phyloP scores from a whole-genome alignment of 1,284 basidiomycete genomes.

The Sphagnurus paluster region DNA sequence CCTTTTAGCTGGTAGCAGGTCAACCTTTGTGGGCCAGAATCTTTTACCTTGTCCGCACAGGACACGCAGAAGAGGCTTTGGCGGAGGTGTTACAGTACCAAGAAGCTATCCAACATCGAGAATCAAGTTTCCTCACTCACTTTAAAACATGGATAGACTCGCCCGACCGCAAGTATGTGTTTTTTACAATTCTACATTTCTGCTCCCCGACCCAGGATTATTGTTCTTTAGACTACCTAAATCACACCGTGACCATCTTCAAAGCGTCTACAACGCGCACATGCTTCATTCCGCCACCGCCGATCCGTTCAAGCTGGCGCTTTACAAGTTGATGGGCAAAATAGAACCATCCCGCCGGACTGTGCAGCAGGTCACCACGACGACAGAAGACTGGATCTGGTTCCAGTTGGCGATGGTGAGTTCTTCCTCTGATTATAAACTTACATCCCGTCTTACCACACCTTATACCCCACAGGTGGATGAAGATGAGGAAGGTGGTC shows the following conservation, averaged over 20 bases:
- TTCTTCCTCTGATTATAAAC: constrained; percentile 1
- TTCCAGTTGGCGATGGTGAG: constrained; percentile 87
- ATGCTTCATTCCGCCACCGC: constrained; percentile 84
- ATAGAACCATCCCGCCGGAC: constrained; percentile 84
- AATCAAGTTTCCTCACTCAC: constrained; percentile 82
- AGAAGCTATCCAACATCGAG: constrained; percentile 75
- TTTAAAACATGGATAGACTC: constrained; percentile 89
- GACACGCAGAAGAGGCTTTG: constrained; percentile 80
- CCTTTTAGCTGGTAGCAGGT: constrained; percentile 69
- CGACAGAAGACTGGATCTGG: constrained; percentile 99
- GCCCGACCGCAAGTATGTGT: constrained; percentile 67
- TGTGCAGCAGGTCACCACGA: constrained; percentile 83
- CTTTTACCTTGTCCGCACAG: constrained; percentile 89
- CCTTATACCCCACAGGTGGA: constrained; percentile 48
- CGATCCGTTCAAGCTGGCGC: constrained; percentile 94
- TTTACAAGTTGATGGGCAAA: constrained; percentile 95
- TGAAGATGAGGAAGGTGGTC: constrained; percentile 77
- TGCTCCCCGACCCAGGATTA: too few species aligned
- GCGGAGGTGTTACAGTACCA: constrained; percentile 75
- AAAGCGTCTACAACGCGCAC: constrained; percentile 89
- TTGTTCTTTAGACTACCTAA: constrained; percentile 75
- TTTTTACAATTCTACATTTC: constrained; percentile 8
- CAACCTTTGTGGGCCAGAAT: constrained; percentile 92
- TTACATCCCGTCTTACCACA: background rate
- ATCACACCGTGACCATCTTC: constrained; percentile 80